Base-by-base conservation (phyloP, 2,329 filamentous ascomycete species). In the Fusarium falciforme region DNA sequence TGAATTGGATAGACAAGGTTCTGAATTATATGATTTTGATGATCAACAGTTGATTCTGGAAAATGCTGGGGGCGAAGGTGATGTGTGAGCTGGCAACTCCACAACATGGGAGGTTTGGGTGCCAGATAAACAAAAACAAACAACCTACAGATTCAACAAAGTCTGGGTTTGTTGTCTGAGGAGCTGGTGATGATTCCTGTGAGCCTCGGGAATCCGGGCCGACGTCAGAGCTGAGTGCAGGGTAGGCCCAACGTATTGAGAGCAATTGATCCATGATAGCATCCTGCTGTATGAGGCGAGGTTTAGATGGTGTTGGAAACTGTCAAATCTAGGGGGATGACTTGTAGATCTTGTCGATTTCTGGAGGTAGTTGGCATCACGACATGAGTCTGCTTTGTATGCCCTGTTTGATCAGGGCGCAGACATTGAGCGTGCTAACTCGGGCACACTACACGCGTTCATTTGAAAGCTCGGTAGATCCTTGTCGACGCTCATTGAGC, bases 11-110 rank as follows among this genome's bases (percentile, higher is more conserved):
- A 29, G 58, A 66, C 55, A 69, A 75, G 38, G 69, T 70, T 68
- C 75, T 76, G 68, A 71, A 78, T 76, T 67, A 68, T 52, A 55
- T 33, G 27, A 55, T 55, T 55, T 20, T 49, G 31, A 63, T 63
- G 61, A 63, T 63, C 61, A 55, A 10, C 6, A 14, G 64, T 22
- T 59, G 29, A 59, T 66, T 61, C 17, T 52, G 16, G 9, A 14
- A 29, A 31, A 20, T 31, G 27, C 9, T n/a, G 9, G 44, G 65
- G 62, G 55, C 60, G 52, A 49, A 49, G 25, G 16, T 5, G 44
- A 27, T 29, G 17, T n/a, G 17, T 20, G 27, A 29, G 17, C 27
- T 31, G 27, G 27, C 47, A 20, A 14, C 17, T 20, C 17, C 6
- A 14, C 17, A 54, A 20, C 16, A n/a, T 12, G 11, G 16, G 10